Evolutionary conservation across 2,329 filamentous ascomycete genomes (phyloP).

Genomic region (Fusarium sublunatum): DNA sequence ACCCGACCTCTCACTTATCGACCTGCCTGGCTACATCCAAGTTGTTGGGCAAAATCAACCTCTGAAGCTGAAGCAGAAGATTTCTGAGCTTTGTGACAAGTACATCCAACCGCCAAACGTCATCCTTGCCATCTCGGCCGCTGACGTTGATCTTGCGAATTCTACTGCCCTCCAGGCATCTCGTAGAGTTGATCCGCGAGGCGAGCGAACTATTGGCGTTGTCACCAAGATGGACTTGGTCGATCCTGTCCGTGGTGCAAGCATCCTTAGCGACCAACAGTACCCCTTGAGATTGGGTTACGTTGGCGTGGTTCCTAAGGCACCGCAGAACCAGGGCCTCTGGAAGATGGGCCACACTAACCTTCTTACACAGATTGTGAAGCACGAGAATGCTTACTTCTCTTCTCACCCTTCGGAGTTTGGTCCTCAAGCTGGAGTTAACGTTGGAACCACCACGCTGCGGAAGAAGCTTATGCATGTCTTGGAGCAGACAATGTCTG

Average conservation of each 20-base stretch:
- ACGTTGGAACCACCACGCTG: constrained; percentile 84
- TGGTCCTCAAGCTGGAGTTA: constrained; percentile 76
- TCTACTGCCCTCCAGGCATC: constrained; percentile 92
- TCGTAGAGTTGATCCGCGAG: constrained; percentile 89
- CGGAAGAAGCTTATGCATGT: constrained; percentile 98
- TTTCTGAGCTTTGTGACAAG: constrained; percentile 95
- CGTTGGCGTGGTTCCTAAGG: constrained; percentile 90
- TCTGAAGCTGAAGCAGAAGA: constrained; percentile 91
- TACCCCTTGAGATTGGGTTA: constrained; percentile 96
- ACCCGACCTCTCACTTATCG: constrained; percentile 93
- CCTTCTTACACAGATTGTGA: constrained; percentile 81
- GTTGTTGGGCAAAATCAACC: constrained; percentile 93
- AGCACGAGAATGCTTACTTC: constrained; percentile 91
- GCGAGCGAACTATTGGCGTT: constrained; percentile 97
- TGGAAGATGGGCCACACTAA: constrained; percentile 87
- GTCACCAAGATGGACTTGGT: constrained; percentile 99
- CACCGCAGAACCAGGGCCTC: constrained; percentile 75
- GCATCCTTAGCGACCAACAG: constrained; percentile 87
- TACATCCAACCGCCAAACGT: constrained; percentile 97
- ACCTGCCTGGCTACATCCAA: constrained; percentile 97
- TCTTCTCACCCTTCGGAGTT: constrained; percentile 84
- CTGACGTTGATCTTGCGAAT: constrained; percentile 96
- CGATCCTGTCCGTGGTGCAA: constrained; percentile 80
- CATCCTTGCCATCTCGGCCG: constrained; percentile 95
- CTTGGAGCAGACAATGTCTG: constrained; percentile 95